Base-by-base conservation (phyloP, 768 basidiomycete genomes). In the Mycena rosella region DNA sequence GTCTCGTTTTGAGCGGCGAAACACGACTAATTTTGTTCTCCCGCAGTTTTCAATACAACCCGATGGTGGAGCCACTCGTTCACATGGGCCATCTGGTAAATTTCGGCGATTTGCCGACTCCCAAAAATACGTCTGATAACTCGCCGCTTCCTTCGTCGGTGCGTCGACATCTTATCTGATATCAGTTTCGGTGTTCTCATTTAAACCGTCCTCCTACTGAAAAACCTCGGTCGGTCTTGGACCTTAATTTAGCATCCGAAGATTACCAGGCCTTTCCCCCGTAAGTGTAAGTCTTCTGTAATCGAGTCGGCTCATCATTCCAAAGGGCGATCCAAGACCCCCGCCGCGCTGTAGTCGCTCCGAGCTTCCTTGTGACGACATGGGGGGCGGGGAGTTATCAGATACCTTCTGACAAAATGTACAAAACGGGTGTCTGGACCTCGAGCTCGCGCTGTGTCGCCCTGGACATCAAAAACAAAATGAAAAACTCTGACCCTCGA, bases 261-360 rank as follows among this genome's bases (percentile, higher is more conserved):
- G 66, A 67, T 67, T 67, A 67, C 38, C 29, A 67, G 66, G 47
- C 48, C 32, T 51, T 67, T 67, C 48, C 36, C 51, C 66, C 60
- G 29, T n/a, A 22, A 44, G 42, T 44, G 20, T 6, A 11, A 32
- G 55, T n/a, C 24, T 7, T 3, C 32, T 14, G 26, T 45, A 47
- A 27, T 52, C 29, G 49, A 9, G 20, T 26, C 29, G 57, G 22
- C 42, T 44, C n/a, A n/a, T n/a, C 42, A 22, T 48, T 10, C 47
- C 26, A 48, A 48, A 27, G 26, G 47, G 26, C 17, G 14, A 29
- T 48, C n/a, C 47, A 48, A 27, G 9, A 13, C 22, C 47, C 11
- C 2, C 27, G 3, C 17, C 49, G 8, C 49, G 47, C 38, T 14
- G 20, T n/a, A 18, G 26, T 18, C 8, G 14, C 20, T 6, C n/a